Conservation (phyloP, 2,329 filamentous ascomycete species). For the Aspergillus pseudonomiae region DNA sequence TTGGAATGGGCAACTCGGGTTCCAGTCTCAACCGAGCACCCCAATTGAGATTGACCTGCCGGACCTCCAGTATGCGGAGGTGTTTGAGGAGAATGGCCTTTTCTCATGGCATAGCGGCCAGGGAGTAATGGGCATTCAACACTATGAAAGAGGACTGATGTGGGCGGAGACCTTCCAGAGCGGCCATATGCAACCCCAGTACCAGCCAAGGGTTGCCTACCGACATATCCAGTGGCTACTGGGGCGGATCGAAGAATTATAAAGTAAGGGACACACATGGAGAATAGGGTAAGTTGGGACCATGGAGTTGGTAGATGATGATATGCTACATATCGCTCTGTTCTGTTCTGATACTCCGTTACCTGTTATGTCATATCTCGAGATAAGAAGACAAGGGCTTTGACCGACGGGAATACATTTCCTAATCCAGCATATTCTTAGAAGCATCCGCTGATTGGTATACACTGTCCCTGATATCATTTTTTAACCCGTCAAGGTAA, state of each 20-base stretch:
- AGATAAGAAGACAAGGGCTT: neutral
- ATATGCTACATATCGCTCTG: neutral
- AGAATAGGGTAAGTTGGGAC: neutral
- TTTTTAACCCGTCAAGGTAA: constrained; percentile 5
- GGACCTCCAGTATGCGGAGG: constrained; percentile 59
- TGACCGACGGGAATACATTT: constrained; percentile 4
- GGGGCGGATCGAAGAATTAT: constrained; percentile 32
- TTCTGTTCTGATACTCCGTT: neutral
- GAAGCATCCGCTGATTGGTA: neutral
- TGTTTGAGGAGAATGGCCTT: constrained; percentile 59
- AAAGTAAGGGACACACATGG: neutral
- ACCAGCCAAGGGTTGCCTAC: constrained; percentile 69
- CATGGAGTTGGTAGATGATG: neutral
- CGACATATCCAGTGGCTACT: constrained; percentile 59
- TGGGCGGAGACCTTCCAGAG: constrained; percentile 54
- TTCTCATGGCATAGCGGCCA: constrained; percentile 65
- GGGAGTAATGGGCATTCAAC: constrained; percentile 70
- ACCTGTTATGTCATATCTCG: neutral
- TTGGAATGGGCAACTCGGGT: constrained; percentile 73
- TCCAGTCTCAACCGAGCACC: constrained; percentile 66
- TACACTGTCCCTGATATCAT: neutral
- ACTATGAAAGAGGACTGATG: constrained; percentile 77
- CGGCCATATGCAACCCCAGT: constrained; percentile 57
- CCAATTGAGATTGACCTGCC: constrained; percentile 36
- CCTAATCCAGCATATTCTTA: neutral